phyloP scores from a whole-genome alignment of 208 protist genomes.

The Phytomonas sp. region DNA sequence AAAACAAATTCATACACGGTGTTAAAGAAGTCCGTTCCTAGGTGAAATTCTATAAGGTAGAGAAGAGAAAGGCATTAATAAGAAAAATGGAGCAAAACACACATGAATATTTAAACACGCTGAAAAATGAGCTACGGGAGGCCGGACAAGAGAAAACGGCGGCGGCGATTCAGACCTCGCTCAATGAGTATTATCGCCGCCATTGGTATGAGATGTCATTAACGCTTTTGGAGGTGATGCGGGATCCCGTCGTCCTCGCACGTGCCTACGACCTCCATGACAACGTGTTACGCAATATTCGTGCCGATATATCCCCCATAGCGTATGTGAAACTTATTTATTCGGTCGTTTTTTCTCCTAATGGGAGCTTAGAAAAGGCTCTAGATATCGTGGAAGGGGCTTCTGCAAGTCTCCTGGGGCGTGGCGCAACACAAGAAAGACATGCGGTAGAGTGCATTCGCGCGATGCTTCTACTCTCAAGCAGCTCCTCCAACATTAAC shows the following conservation, averaged over 20 bases:
- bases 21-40: constrained; percentile 3
- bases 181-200: constrained; percentile 28
- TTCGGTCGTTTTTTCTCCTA: constrained; percentile 58
- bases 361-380: constrained; percentile 54
- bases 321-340: constrained; percentile 80
- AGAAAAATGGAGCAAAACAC: constrained; percentile 24
- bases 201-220: constrained; percentile 79
- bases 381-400: constrained; percentile 62
- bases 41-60: neutral
- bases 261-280: constrained; percentile 68
- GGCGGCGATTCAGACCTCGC: constrained; percentile 24
- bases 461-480: constrained; percentile 67
- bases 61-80: constrained; percentile 7
- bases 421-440: constrained; percentile 37
- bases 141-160: constrained; percentile 28
- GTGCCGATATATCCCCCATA: constrained; percentile 77
- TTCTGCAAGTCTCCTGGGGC: constrained; percentile 31
- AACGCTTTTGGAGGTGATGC: constrained; percentile 49
- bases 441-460: constrained; percentile 76
- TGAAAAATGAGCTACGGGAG: constrained; percentile 27
- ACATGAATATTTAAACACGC: constrained; percentile 31
- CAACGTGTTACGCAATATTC: constrained; percentile 46
- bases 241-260: constrained; percentile 49
- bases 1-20: constrained; percentile 5
- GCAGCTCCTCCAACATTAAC: constrained; percentile 6